Evolutionary conservation across 495 filamentous ascomycete genomes (phyloP).

Genomic region (Podospora didyma): DNA sequence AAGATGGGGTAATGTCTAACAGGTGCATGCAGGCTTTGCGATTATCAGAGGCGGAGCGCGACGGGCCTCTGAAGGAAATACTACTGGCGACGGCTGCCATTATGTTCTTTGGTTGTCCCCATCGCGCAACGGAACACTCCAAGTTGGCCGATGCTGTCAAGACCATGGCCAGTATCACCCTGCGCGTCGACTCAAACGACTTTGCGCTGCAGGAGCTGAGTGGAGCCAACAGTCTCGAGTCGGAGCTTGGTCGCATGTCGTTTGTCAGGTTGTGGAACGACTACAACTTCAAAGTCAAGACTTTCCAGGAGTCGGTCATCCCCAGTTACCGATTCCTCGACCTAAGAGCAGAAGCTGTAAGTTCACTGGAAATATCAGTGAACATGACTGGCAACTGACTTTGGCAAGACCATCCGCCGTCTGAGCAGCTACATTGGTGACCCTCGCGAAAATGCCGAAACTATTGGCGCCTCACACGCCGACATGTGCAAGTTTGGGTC

Average conservation of each 20-base stretch:
- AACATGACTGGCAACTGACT: background rate
- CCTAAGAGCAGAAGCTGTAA: slow-evolving; percentile 20
- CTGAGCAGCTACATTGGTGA: slow-evolving; percentile 32
- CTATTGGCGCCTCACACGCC: slow-evolving; percentile 25
- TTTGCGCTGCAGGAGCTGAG: slow-evolving; percentile 27
- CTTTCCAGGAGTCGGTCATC: slow-evolving; percentile 31
- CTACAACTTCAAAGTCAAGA: slow-evolving; percentile 36
- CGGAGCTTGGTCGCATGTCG: slow-evolving; percentile 21
- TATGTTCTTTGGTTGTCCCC: slow-evolving; percentile 33
- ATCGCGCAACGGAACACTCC: slow-evolving; percentile 27
- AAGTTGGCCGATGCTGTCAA: slow-evolving; percentile 24
- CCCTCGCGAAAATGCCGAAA: slow-evolving; percentile 28
- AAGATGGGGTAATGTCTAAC: background rate
- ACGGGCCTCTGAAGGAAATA: slow-evolving; percentile 25
- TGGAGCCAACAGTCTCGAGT: slow-evolving; percentile 19
- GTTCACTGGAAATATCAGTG: background rate
- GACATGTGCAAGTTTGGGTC: slow-evolving; percentile 30
- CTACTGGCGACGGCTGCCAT: slow-evolving; percentile 25
- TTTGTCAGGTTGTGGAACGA: slow-evolving; percentile 31
- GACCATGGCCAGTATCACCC: slow-evolving; percentile 30
- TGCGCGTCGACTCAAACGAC: slow-evolving; percentile 21
- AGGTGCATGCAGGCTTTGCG: slow-evolving; percentile 22
- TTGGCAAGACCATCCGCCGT: slow-evolving; percentile 17
- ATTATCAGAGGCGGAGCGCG: slow-evolving; percentile 25
- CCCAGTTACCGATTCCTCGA: slow-evolving; percentile 14